These are phyloP conservation scores for Lactarius pseudohatsudake DNA, from an alignment of 768 basidiomycete species.

Conservation along the genomic window DNA sequence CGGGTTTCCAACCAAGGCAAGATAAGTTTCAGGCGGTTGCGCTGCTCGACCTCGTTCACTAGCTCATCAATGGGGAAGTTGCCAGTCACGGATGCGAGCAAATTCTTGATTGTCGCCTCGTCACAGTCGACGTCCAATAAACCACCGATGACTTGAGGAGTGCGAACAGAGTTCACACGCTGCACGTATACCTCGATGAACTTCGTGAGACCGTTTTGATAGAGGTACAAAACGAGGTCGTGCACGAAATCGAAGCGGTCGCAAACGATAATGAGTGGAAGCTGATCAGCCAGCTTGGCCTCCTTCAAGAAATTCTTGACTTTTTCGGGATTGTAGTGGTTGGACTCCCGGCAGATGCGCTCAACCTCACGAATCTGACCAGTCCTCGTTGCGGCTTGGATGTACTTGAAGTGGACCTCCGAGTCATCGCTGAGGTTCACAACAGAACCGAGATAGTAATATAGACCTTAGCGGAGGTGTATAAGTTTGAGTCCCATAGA, in stretches of 20 bases:
- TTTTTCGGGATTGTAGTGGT: slow-evolving; percentile 98
- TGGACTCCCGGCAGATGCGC: slow-evolving; percentile 96
- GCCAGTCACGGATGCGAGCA: slow-evolving; percentile 93
- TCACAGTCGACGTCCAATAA: slow-evolving; percentile 98
- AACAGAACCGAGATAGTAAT: slow-evolving; percentile 97
- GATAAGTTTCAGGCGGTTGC: slow-evolving; percentile 95
- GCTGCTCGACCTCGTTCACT: slow-evolving; percentile 93
- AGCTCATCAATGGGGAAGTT: slow-evolving; percentile 98
- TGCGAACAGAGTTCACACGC: slow-evolving; percentile 94
- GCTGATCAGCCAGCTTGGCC: slow-evolving; percentile 92
- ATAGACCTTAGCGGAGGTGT: slow-evolving; percentile 59
- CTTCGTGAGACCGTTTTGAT: slow-evolving; percentile 94
- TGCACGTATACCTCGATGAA: slow-evolving; percentile 99
- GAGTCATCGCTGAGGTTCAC: slow-evolving; percentile 96
- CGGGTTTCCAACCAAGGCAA: slow-evolving; percentile 96
- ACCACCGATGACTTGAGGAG: slow-evolving; percentile 96
- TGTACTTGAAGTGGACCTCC: slow-evolving; percentile 99
- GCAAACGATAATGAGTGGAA: slow-evolving; percentile 99
- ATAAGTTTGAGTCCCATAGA: background rate
- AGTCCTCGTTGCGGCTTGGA: slow-evolving; percentile 96
- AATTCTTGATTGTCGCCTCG: slow-evolving; percentile 89
- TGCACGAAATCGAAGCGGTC: slow-evolving; percentile 99
- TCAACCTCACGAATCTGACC: slow-evolving; percentile 99
- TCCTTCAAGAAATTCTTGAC: slow-evolving; percentile 99
- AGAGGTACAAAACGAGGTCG: slow-evolving; percentile 96